Evolutionary conservation across 257 asterid species (phyloP).

Genomic region (Verbena officinalis): DNA sequence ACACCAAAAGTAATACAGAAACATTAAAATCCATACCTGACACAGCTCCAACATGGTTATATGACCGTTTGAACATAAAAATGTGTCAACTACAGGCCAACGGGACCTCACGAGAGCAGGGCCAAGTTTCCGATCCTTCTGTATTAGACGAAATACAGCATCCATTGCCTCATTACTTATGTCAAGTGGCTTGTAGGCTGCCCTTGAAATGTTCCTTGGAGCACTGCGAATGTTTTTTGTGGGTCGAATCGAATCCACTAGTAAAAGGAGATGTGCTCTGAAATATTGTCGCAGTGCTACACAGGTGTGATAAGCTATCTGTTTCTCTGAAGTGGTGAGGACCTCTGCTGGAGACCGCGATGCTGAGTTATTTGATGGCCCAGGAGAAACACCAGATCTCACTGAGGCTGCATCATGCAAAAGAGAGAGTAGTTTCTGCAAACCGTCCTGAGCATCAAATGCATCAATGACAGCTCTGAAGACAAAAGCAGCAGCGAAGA

Average conservation of each 20-base stretch:
- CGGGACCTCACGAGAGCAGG: slow-evolving; percentile 83
- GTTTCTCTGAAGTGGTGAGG: slow-evolving; percentile 90
- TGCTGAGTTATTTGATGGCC: slow-evolving; percentile 64
- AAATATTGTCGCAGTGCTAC: slow-evolving; percentile 89
- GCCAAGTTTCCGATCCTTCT: slow-evolving; percentile 92
- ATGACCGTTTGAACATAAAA: slow-evolving; percentile 79
- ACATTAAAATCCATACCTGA: slow-evolving; percentile 63
- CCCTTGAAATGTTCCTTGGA: slow-evolving; percentile 74
- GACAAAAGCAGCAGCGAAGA: slow-evolving; percentile 91
- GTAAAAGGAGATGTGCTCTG: slow-evolving; percentile 86
- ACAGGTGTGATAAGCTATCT: slow-evolving; percentile 95
- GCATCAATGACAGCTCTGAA: slow-evolving; percentile 92
- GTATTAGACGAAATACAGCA: slow-evolving; percentile 83
- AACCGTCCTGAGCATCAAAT: slow-evolving; percentile 88
- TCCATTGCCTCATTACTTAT: slow-evolving; percentile 94
- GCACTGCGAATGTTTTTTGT: slow-evolving; percentile 76
- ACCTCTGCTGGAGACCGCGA: slow-evolving; percentile 85
- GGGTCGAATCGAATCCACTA: slow-evolving; percentile 90
- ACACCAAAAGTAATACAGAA: slow-evolving; percentile 10
- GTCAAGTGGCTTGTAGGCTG: slow-evolving; percentile 93
- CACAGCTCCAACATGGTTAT: slow-evolving; percentile 94
- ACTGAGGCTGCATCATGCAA: slow-evolving; percentile 97
- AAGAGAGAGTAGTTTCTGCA: slow-evolving; percentile 79
- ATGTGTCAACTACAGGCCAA: slow-evolving; percentile 89
- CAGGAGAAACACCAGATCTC: slow-evolving; percentile 83